A percentile compares a stretch with the other conserved stretches of the same genome.
phyloP scores from a whole-genome alignment of 441 rosid genomes.

The Croton laevigatus region DNA sequence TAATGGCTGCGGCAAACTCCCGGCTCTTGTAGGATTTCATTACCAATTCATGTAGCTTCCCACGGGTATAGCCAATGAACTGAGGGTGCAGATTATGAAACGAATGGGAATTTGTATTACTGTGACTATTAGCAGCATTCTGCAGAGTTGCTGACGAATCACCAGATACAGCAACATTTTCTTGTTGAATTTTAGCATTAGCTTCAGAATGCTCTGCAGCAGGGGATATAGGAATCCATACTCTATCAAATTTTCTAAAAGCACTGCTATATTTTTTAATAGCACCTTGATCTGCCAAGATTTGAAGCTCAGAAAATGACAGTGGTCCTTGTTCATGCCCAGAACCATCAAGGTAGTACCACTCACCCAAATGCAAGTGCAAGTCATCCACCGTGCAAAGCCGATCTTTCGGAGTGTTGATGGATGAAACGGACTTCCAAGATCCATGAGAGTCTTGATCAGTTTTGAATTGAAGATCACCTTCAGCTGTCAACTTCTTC shows the following conservation, averaged over 20 bases:
- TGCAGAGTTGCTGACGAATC: conserved; percentile 40
- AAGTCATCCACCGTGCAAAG: conserved; percentile 68
- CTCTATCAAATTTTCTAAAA: conserved; percentile 80
- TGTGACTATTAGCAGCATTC: conserved; percentile 31
- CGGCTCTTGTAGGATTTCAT: conserved; percentile 97
- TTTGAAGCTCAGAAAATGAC: conserved; percentile 71
- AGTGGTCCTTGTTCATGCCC: conserved; percentile 94
- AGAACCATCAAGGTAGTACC: conserved; percentile 94
- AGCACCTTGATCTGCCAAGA: conserved; percentile 65
- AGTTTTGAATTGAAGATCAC: conserved; percentile 51
- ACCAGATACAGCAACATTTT: conserved; percentile 34
- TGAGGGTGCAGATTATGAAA: conserved; percentile 87
- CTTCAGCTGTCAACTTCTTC: conserved; percentile 62
- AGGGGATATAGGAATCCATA: conserved; percentile 83
- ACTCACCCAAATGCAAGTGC: conserved; percentile 88
- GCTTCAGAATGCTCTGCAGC: conserved; percentile 45
- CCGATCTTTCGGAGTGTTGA: conserved; percentile 60
- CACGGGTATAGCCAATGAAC: conserved; percentile 89
- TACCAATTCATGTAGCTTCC: conserved; percentile 94
- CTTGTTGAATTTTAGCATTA: conserved; percentile 31
- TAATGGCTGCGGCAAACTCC: conserved; percentile 95
- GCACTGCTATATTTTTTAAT: conserved; percentile 73
- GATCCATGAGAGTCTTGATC: conserved; percentile 47
- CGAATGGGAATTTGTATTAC: conserved; percentile 30
- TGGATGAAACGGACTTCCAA: conserved; percentile 46